Evolutionary conservation across 495 filamentous ascomycete species (phyloP).

Genomic region (Xylaria intraflava): DNA sequence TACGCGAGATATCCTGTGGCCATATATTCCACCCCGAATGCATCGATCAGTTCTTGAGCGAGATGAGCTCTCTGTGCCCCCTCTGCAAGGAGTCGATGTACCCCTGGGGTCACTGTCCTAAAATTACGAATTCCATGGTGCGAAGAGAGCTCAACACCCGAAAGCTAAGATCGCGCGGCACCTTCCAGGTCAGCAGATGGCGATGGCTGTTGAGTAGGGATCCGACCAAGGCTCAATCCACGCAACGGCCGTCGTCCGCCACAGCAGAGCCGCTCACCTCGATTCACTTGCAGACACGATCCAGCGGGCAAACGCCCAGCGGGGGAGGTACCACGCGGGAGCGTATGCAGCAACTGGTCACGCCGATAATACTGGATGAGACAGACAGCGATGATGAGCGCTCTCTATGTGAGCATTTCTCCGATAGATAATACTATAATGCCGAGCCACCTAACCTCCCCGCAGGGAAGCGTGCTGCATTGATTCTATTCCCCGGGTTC

Average conservation of each 20-base stretch:
- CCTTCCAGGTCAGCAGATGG: neutral
- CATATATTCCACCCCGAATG: conserved; percentile 91
- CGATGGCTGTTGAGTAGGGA: neutral
- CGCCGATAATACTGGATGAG: conserved; percentile 26
- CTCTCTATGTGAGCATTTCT: conserved; percentile 19
- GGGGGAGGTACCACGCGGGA: conserved; percentile 11
- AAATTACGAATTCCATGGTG: conserved; percentile 79
- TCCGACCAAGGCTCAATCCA: neutral
- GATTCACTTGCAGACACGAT: conserved; percentile 18
- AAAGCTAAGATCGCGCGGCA: conserved; percentile 30
- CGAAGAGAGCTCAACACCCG: conserved; percentile 58
- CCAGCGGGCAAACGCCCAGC: conserved; percentile 4
- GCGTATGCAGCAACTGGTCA: conserved; percentile 24
- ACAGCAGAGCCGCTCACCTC: conserved; percentile 12
- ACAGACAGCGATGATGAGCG: conserved; percentile 28
- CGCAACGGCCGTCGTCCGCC: neutral
- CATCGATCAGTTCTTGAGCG: conserved; percentile 69
- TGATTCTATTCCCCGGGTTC: conserved; percentile 9
- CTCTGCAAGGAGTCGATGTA: conserved; percentile 77
- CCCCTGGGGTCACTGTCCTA: conserved; percentile 57
- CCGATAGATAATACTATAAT: neutral
- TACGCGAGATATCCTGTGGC: conserved; percentile 78
- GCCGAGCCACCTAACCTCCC: neutral
- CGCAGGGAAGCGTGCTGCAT: conserved; percentile 7
- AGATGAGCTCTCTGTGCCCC: conserved; percentile 73